Evolutionary conservation across 805 yeast genomes (phyloP).

Genomic region (Alloascoidea hylecoeti): DNA sequence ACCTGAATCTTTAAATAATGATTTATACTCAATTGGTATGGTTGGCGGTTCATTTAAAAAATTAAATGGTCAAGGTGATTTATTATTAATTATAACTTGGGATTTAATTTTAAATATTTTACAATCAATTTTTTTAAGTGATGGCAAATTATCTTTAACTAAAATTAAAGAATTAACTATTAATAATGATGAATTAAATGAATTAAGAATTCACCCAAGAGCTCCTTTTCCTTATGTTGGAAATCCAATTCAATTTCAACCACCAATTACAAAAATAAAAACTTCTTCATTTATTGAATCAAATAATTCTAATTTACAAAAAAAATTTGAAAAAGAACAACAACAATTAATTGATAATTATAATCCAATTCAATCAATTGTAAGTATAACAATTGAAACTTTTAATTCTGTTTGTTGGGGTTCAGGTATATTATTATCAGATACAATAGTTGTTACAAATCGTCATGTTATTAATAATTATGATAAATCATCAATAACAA

Average conservation of each 20-base stretch:
- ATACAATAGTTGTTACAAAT: conserved; percentile 16
- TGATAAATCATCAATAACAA: neutral
- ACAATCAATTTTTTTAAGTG: neutral
- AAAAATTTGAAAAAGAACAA: neutral
- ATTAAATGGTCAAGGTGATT: conserved; percentile 16
- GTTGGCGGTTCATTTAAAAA: conserved; percentile 13
- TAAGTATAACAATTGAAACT: neutral
- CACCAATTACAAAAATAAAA: conserved; percentile 1
- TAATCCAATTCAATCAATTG: neutral
- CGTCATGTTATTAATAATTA: conserved; percentile 15
- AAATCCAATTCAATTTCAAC: neutral
- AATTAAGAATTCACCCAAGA: neutral
- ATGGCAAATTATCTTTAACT: neutral
- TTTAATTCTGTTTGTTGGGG: conserved; percentile 15
- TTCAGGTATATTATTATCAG: conserved; percentile 17
- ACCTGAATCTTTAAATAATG: neutral
- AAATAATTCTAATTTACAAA: neutral
- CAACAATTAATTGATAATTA: too few species aligned
- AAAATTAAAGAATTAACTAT: neutral
- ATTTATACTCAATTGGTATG: neutral
- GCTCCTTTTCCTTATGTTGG: conserved; percentile 1
- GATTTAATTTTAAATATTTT: neutral
- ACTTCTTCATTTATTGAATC: neutral
- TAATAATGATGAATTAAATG: neutral
- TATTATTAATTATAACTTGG: conserved; percentile 14